These are phyloP conservation scores for Puccinellia tenuiflora DNA, from an alignment of 176 grass and related monocot species.

Conservation along the genomic window DNA sequence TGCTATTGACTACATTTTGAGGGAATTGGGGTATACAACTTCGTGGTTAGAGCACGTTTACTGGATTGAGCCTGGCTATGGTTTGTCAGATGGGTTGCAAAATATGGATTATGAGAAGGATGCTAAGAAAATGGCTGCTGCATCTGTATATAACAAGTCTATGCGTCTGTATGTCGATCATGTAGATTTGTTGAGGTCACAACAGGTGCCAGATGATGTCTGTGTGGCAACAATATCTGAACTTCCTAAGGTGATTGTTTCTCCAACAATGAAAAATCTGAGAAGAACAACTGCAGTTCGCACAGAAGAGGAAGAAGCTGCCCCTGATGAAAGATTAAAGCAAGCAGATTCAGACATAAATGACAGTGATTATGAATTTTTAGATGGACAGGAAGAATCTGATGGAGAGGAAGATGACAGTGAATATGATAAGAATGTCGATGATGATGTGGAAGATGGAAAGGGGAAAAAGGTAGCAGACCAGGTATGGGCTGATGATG, in stretches of 20 bases:
- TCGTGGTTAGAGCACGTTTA: neutral
- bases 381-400: neutral
- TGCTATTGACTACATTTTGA: neutral
- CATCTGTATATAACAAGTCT: too few species aligned
- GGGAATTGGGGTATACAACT: neutral
- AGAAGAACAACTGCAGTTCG: too few species aligned
- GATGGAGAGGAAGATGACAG: neutral
- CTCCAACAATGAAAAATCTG: too few species aligned
- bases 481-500: neutral
- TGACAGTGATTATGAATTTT: neutral
- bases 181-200: too few species aligned
- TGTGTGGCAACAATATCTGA: too few species aligned
- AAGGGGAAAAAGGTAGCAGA: neutral
- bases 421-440: neutral
- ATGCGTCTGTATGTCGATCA: too few species aligned
- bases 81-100: neutral
- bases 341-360: neutral
- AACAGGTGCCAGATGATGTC: too few species aligned
- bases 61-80: neutral
- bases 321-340: neutral
- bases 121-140: too few species aligned
- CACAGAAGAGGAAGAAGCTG: too few species aligned
- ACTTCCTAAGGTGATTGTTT: too few species aligned
- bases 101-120: neutral
- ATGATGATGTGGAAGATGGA: neutral